These are phyloP conservation scores for Wakefieldia striispora DNA, from an alignment of 768 basidiomycete species.

Conservation along the genomic window DNA sequence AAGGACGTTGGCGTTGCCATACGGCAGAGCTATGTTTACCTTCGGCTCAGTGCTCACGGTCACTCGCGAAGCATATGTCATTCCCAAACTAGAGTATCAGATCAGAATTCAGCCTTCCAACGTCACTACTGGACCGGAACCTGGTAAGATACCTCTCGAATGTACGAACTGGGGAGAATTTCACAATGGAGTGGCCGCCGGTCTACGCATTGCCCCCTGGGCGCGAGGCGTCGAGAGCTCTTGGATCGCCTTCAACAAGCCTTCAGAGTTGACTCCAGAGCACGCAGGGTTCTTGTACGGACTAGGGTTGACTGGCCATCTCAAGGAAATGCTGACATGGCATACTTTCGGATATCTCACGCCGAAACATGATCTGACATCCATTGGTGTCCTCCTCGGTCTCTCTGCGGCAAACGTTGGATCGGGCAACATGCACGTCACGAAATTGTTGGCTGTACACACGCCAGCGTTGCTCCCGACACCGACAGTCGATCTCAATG, in stretches of 20 bases:
- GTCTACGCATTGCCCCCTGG: conserved; percentile 76
- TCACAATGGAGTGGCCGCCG: conserved; percentile 95
- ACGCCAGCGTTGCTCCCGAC: conserved; percentile 90
- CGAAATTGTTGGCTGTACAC: conserved; percentile 88
- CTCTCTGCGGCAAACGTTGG: conserved; percentile 89
- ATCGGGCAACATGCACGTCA: conserved; percentile 81
- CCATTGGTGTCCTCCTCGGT: conserved; percentile 91
- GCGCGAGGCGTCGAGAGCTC: conserved; percentile 81
- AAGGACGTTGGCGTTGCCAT: conserved; percentile 84
- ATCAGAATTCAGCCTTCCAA: conserved; percentile 76
- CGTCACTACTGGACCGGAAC: conserved; percentile 58
- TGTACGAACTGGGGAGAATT: conserved; percentile 92
- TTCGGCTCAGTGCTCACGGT: conserved; percentile 79
- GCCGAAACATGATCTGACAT: conserved; percentile 93
- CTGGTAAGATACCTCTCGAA: conserved; percentile 71
- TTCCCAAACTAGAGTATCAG: conserved; percentile 76
- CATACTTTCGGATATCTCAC: conserved; percentile 95
- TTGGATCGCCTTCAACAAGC: conserved; percentile 96
- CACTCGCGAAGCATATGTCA: conserved; percentile 72
- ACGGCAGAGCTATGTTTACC: conserved; percentile 90
- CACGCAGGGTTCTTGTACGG: conserved; percentile 97
- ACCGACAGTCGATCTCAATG: conserved; percentile 84
- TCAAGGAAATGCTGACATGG: conserved; percentile 88
- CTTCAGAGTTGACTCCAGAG: conserved; percentile 83
- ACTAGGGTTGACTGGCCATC: conserved; percentile 87